Conservation (phyloP, 208 protist species). For the Naegleria gruberi region DNA sequence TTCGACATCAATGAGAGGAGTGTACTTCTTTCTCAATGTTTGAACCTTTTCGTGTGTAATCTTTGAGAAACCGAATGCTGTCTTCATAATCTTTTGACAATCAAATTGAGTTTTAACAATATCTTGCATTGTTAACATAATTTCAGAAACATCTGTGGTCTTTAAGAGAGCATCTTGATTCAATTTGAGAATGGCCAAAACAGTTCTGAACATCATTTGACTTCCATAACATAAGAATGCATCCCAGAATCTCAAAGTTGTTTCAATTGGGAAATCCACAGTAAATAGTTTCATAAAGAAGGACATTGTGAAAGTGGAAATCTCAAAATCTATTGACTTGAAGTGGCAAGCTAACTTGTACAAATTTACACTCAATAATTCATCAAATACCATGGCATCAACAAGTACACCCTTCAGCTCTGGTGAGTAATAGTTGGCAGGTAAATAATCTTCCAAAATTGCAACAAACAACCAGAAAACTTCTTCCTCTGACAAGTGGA, state of each 20-base stretch:
- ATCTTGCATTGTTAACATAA: background rate
- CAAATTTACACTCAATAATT: background rate
- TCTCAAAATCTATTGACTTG: background rate
- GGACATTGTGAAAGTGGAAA: conserved; percentile 9
- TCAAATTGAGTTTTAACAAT: conserved; percentile 3
- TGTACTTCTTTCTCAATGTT: background rate
- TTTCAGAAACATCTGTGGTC: background rate
- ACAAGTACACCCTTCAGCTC: conserved; percentile 10
- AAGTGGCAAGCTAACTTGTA: background rate
- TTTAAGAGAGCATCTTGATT: background rate
- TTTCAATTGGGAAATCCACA: conserved; percentile 13
- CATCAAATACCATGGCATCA: background rate
- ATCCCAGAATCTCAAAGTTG: conserved; percentile 32
- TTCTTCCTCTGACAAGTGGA: conserved; percentile 28
- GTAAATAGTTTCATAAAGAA: conserved; percentile 28
- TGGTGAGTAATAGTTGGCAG: conserved; percentile 15
- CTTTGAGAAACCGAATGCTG: background rate
- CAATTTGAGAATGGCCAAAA: conserved; percentile 17
- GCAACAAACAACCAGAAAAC: conserved; percentile 25
- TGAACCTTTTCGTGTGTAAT: conserved; percentile 1
- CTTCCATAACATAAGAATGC: conserved; percentile 13
- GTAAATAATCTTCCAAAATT: conserved; percentile 17
- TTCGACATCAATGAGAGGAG: background rate
- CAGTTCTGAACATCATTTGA: conserved; percentile 27
- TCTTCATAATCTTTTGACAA: conserved; percentile 11